Percentiles rank a stretch among this genome's conserved stretches.
Evolutionary conservation across 257 asterid genomes (phyloP).

Genomic region (Nicotiana sylvestris): DNA sequence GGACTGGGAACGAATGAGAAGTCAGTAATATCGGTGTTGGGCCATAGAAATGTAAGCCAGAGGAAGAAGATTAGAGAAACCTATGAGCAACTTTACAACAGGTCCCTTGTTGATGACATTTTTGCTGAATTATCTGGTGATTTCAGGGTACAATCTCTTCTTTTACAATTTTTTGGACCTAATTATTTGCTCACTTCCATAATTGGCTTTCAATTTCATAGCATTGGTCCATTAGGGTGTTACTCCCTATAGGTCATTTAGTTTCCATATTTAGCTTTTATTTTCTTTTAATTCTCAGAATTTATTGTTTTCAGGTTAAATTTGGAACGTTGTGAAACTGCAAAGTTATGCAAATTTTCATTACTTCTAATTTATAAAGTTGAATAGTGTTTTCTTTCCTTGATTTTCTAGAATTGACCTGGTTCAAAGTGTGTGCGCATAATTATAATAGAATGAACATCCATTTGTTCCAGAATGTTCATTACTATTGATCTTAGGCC

Average conservation of each 20-base stretch:
- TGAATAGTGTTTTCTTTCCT: not conserved
- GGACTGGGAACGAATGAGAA: conserved; percentile 76
- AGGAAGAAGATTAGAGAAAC: conserved; percentile 58
- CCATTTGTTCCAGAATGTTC: not conserved
- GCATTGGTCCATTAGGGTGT: not conserved
- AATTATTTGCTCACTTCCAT: not conserved
- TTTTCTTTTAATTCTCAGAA: not conserved
- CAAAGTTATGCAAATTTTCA: not conserved
- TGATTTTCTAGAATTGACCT: not conserved
- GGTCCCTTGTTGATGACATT: conserved; percentile 50
- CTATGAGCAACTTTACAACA: conserved; percentile 49
- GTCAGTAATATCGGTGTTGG: conserved; percentile 54
- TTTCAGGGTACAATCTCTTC: conserved; percentile 44
- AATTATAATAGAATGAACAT: not conserved
- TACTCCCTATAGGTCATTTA: not conserved
- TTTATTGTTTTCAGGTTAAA: not conserved
- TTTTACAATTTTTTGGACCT: not conserved
- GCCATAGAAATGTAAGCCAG: conserved; percentile 56
- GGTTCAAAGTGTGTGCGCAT: not conserved
- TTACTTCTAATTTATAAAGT: not conserved
- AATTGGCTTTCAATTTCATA: not conserved
- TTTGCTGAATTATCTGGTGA: conserved; percentile 66
- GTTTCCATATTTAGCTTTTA: not conserved
- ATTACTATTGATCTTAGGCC: not conserved
- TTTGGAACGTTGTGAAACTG: not conserved